Conservation (phyloP, 331 rosid genomes). For the Ulmus americana region DNA sequence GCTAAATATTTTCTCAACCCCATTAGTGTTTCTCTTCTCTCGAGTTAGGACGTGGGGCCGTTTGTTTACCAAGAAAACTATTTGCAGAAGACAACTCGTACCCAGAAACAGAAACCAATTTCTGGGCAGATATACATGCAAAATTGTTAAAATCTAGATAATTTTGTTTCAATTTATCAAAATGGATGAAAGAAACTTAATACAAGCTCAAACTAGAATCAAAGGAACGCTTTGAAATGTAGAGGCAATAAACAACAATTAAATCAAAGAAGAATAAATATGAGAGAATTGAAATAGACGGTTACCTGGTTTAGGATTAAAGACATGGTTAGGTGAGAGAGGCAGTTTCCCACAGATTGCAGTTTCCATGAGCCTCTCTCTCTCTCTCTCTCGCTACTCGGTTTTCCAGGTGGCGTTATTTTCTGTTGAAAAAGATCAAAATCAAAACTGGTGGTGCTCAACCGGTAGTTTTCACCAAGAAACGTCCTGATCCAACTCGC, state of each 20-base stretch:
- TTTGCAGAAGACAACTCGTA: neutral
- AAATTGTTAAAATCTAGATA: neutral
- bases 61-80: neutral
- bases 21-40: neutral
- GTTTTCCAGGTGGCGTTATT: neutral
- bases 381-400: neutral
- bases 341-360: conserved; percentile 52
- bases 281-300: neutral
- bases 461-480: conserved; percentile 1
- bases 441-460: conserved; percentile 14
- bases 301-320: conserved; percentile 47
- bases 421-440: neutral
- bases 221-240: neutral
- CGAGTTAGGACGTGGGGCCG: neutral
- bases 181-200: neutral
- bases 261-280: neutral
- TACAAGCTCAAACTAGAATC: neutral
- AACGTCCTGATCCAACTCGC: neutral
- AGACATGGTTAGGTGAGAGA: conserved; percentile 58
- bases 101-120: neutral
- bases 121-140: neutral
- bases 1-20: conserved; percentile 1
- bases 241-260: neutral
- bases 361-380: conserved; percentile 47
- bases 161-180: neutral